Base-by-base conservation (phyloP, 768 basidiomycete species). In the Basidioascus undulatus region DNA sequence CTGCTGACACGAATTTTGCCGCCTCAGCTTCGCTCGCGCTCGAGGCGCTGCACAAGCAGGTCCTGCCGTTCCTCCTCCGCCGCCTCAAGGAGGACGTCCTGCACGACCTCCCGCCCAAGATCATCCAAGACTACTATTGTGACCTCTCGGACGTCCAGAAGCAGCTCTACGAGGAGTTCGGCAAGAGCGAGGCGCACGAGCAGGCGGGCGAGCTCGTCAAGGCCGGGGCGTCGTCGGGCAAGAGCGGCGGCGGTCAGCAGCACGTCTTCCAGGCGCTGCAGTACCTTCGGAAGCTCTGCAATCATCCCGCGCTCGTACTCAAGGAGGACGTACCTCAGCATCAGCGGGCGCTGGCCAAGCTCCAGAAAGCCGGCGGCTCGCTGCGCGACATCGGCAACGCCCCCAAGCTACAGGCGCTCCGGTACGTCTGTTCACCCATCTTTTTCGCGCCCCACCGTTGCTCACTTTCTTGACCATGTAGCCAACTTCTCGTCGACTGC, bases 51-150 rank as follows among this genome's bases (percentile, higher is more conserved):
- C 92, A 96, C 57, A 98, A 98, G 59, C 92, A 98, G 66, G 89
- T 96, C 20, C 61, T 98, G n/a, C 92, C 92, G 2, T 98, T 98
- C 69, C 62, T 98, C 32, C 66, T 98, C 13, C 81, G 92, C 32
- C 76, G 92, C 19, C 62, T 98, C 55, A 98, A 98, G 57, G 92
- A 98, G 60, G 86, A 98, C 53, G 92, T 98, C 23, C 63, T 98
- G 42, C 62, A 82, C 46, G 92, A 98, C 55, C 64, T 98, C 3
- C 92, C 92, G 1, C 92, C 92, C 4, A 96, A 98, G 63, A 98
- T 98, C 57, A 96, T 98, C 43, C 92, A 98, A 58, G 92, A 98
- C 56, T 96, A 96, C 57, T 87, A 94, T 54, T 94, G 87, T 64
- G 89, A 96, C 54, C 68, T 98, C 3, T 94, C 89, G 0, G 80